A percentile compares a stretch with the other conserved stretches of the same genome.
phyloP scores from a whole-genome alignment of 2,329 filamentous ascomycete species.

The Sporothrix brasiliensis region DNA sequence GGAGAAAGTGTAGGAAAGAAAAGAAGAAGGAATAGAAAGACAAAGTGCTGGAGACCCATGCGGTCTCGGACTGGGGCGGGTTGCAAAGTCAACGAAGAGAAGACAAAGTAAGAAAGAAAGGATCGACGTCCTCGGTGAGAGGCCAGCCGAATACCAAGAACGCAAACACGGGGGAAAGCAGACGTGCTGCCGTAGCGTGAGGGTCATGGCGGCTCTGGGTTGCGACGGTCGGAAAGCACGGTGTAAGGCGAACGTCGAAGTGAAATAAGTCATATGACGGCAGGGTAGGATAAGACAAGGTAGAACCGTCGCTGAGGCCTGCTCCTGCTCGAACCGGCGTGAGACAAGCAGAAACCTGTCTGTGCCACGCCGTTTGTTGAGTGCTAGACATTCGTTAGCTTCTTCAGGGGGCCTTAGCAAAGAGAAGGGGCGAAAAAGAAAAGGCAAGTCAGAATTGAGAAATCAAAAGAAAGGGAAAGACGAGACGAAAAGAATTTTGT shows the following conservation, averaged over 20 bases:
- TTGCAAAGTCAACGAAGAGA: neutral
- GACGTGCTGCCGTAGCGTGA: conserved; percentile 23
- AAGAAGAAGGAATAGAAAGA: neutral
- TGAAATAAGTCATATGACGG: conserved; percentile 9
- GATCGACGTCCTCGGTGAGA: neutral
- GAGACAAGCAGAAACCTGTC: neutral
- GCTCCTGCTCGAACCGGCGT: neutral
- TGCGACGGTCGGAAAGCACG: neutral
- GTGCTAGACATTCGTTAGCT: neutral
- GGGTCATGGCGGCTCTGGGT: conserved; percentile 12
- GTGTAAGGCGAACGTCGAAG: too few species aligned
- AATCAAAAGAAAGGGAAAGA: neutral
- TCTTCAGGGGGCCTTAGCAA: neutral
- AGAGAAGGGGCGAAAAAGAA: neutral
- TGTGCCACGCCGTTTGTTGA: conserved; percentile 10
- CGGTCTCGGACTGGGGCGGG: neutral
- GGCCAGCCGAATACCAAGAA: neutral
- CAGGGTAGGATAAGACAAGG: conserved; percentile 5
- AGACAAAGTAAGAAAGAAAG: neutral
- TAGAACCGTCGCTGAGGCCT: conserved; percentile 1
- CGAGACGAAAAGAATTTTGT: neutral
- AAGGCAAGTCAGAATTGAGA: neutral
- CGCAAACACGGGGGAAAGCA: conserved; percentile 9
- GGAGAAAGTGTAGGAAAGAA: neutral
- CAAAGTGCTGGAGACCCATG: conserved; percentile 11